Evolutionary conservation across 345 rosid species (phyloP), one percentile per base, ranked within the genome.

Genomic region (Xanthoceras sorbifolium): DNA sequence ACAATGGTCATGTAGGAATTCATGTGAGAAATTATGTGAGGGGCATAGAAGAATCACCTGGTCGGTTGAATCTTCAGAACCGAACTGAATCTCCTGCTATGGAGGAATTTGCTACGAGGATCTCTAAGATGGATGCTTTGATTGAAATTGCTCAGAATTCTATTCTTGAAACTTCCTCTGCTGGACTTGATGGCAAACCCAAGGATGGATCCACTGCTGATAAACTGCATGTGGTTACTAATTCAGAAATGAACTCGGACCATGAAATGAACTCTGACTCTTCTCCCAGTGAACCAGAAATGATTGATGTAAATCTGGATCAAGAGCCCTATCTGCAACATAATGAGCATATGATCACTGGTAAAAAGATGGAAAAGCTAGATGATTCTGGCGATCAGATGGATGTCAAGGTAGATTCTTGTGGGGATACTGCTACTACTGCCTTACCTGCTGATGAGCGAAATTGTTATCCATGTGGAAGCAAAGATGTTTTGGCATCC

Each of bases 91-190:
- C 86, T 72, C 82, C 78, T 44, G 55, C 72, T 64, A 80, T 71
- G 54, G 85, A 84, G 80, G 90, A 78, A 52, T 52, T 78, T 64
- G 85, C 89, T 67, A 22, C 80, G 0, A 83, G 84, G 79, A 87
- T 82, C n/a, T 92, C 94, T 75, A 92, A 83, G 82, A 92, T 92
- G 97, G 94, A 92, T 79, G 97, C 94, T 26, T 71, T 92, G 72
- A 84, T 92, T 81, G 94, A 92, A 88, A 90, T 90, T 79, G 97
- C 97, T n/a, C 93, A 92, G 83, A 89, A 77, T 82, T 89, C 94
- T 20, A 87, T 90, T 71, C 86, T 81, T 38, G 89, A 90, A 71
- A 86, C 84, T 71, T 79, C 86, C 20, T 38, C 82, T 66, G 6
- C 73, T 40, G 81, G 71, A 50, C 84, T 72, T 52, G 71, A 80